A percentile compares a stretch with the other conserved stretches of the same genome.
Evolutionary conservation across 1,139 yeast genomes (phyloP).

Genomic region (Zygoascus sp.): DNA sequence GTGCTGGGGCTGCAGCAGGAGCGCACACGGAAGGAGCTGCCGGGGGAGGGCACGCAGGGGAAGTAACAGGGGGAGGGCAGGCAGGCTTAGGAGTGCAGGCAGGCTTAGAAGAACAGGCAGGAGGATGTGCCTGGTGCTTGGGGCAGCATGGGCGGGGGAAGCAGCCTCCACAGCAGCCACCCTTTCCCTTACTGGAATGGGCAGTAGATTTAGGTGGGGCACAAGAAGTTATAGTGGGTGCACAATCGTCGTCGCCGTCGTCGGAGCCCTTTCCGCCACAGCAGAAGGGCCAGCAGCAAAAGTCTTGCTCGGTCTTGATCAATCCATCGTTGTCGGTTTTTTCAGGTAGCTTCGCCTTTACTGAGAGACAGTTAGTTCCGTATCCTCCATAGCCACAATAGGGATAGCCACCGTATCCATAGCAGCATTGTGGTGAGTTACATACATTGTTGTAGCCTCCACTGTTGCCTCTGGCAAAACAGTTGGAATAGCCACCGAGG

Average conservation of each 20-base stretch:
- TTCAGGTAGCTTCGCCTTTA: slow-evolving; percentile 7
- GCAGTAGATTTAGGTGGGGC: not conserved
- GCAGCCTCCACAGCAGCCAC: slow-evolving; percentile 5
- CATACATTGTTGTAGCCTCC: slow-evolving; percentile 8
- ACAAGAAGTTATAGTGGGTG: slow-evolving; percentile 1
- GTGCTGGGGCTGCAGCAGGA: slow-evolving; percentile 13
- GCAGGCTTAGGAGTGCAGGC: not conserved
- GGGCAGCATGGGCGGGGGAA: slow-evolving; percentile 3
- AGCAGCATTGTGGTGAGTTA: slow-evolving; percentile 7
- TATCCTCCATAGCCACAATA: slow-evolving; percentile 4
- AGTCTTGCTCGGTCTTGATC: slow-evolving; percentile 1
- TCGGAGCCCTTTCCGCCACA: not conserved
- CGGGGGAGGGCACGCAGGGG: slow-evolving; percentile 4
- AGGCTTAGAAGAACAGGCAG: not conserved
- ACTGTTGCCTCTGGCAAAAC: slow-evolving; percentile 8
- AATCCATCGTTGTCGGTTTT: not conserved
- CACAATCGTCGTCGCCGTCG: slow-evolving; percentile 1
- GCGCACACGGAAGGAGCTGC: slow-evolving; percentile 11
- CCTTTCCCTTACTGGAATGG: not conserved
- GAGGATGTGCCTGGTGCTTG: too few species aligned
- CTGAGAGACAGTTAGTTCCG: slow-evolving; percentile 8
- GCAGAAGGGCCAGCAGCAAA: slow-evolving; percentile 10
- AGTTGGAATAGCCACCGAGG: not conserved
- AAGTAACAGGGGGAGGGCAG: not conserved
- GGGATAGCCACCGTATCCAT: slow-evolving; percentile 12